These are phyloP conservation scores for Globisporangium solare DNA, from an alignment of 352 stramenopile species.

Conservation along the genomic window DNA sequence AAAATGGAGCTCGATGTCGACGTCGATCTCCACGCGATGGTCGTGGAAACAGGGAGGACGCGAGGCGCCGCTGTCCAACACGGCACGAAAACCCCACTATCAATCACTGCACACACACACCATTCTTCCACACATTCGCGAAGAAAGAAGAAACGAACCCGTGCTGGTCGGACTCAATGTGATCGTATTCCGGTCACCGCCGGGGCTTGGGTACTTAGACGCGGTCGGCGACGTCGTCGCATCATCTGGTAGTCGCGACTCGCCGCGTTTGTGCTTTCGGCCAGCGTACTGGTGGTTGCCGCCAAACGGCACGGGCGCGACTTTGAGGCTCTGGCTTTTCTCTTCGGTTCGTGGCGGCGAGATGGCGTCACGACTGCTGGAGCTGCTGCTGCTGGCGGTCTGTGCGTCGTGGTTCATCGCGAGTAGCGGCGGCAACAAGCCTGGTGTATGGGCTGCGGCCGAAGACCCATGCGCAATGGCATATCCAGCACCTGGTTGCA, in stretches of 20 bases:
- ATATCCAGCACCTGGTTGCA: background rate
- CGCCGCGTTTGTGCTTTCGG: conserved; percentile 28
- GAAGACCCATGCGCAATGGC: background rate
- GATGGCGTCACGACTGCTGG: background rate
- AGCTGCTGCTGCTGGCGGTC: background rate
- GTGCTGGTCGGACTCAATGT: conserved; percentile 15
- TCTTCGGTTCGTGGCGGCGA: background rate
- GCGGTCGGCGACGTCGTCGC: conserved; percentile 28
- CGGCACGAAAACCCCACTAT: background rate
- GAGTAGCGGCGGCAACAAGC: background rate
- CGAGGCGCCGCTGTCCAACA: conserved; percentile 6
- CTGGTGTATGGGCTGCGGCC: background rate
- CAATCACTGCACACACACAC: no score
- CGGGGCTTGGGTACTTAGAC: conserved; percentile 31
- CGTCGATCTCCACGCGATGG: conserved; percentile 14
- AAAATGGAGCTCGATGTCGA: conserved; percentile 12
- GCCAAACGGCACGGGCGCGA: conserved; percentile 18
- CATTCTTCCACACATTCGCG: background rate
- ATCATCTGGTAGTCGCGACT: conserved; percentile 20
- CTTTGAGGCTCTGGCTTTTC: background rate
- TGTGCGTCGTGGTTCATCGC: background rate
- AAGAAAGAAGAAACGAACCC: background rate
- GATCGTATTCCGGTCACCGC: conserved; percentile 11
- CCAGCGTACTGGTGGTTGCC: conserved; percentile 14
- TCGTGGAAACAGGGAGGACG: conserved; percentile 16